Evolutionary conservation across 2,329 filamentous ascomycete genomes (phyloP).

Genomic region (Phaeosphaeriaceae sp.): DNA sequence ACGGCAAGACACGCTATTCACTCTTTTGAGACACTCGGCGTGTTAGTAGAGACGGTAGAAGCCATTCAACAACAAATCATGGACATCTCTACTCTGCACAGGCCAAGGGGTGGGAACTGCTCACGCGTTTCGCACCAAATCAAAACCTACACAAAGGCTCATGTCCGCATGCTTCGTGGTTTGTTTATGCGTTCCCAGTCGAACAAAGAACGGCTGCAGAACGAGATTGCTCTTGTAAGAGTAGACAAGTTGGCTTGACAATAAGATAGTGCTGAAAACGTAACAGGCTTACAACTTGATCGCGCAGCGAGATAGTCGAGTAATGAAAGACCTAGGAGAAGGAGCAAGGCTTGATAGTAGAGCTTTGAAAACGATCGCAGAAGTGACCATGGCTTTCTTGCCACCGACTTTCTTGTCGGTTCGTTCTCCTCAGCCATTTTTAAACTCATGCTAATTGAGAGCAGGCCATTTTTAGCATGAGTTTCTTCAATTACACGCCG

Average conservation of each 20-base stretch:
- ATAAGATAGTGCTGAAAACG: background rate
- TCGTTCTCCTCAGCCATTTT: background rate
- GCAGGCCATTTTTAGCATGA: conserved; percentile 4
- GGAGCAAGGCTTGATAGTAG: conserved; percentile 21
- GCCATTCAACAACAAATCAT: conserved; percentile 9
- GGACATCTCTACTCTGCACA: background rate
- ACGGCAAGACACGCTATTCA: conserved; percentile 23
- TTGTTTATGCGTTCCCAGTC: conserved; percentile 15
- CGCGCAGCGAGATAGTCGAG: conserved; percentile 22
- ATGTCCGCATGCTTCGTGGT: conserved; percentile 17
- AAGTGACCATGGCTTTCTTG: conserved; percentile 29
- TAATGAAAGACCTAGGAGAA: conserved; percentile 20
- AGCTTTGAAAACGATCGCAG: conserved; percentile 23
- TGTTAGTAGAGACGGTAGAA: conserved; percentile 12
- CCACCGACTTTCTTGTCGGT: conserved; percentile 29
- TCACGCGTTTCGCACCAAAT: background rate
- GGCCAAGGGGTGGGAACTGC: background rate
- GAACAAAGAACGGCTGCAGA: conserved; percentile 25
- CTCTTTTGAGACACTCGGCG: conserved; percentile 17
- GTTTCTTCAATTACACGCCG: conserved; percentile 26
- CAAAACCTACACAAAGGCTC: conserved; percentile 6
- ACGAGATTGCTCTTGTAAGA: conserved; percentile 23
- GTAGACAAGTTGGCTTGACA: background rate
- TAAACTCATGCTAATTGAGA: background rate
- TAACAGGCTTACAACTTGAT: conserved; percentile 28